A percentile compares a stretch with the other conserved stretches of the same genome.
These are phyloP conservation scores for Chenopodium formosanum DNA, from an alignment of 148 eudicot genomes.

Conservation along the genomic window DNA sequence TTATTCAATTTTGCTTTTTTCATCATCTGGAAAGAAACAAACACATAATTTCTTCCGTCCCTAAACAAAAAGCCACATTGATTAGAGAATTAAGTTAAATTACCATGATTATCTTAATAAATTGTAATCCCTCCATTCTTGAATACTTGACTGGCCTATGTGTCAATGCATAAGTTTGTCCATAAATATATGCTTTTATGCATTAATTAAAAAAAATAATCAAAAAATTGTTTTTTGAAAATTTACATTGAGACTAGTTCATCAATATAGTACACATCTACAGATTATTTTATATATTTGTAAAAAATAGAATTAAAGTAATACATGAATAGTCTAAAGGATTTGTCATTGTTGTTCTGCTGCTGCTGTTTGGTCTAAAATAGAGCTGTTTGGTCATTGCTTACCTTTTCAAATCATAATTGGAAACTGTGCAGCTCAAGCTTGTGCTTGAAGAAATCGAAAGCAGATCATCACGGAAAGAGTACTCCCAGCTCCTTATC, in stretches of 20 bases:
- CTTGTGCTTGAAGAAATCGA: conserved; percentile 94
- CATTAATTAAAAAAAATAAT: no score
- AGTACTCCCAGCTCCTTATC: conserved; percentile 77
- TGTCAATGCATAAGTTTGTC: no score
- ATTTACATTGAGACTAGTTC: no score
- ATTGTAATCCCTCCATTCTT: not conserved
- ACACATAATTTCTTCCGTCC: not conserved
- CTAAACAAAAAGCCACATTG: not conserved
- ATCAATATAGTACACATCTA: no score
- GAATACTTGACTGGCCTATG: no score
- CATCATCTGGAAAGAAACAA: not conserved
- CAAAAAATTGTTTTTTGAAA: no score
- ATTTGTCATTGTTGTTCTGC: not conserved
- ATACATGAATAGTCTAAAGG: not conserved
- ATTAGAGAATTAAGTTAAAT: not conserved
- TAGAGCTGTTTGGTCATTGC: conserved; percentile 13
- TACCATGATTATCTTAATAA: not conserved
- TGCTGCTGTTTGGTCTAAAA: not conserved
- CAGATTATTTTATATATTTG: no score
- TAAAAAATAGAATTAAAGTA: no score
- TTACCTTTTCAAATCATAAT: conserved; percentile 11
- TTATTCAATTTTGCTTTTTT: not conserved
- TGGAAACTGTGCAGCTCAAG: conserved; percentile 65
- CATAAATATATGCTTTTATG: no score
- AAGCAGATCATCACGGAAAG: conserved; percentile 87